Evolutionary conservation across 2,329 filamentous ascomycete genomes (phyloP).

Genomic region (Alternaria infectoria): DNA sequence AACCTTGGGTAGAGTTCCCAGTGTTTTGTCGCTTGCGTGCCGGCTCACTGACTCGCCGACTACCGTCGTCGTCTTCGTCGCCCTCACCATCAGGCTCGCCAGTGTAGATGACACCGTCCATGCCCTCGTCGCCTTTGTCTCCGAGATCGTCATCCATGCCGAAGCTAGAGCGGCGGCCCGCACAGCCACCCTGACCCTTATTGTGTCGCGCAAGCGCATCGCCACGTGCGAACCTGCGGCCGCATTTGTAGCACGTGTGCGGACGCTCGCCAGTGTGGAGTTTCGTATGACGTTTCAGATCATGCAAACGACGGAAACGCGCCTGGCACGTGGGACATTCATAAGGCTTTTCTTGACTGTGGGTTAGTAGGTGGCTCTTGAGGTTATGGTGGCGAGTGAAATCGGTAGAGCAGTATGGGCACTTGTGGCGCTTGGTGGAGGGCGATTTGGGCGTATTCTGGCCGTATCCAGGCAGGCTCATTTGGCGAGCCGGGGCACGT

Average conservation of each 20-base stretch:
- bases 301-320: constrained; percentile 89
- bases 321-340: constrained; percentile 92
- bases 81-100: constrained; percentile 64
- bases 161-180: constrained; percentile 87
- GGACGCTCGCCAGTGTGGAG: constrained; percentile 95
- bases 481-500: constrained; percentile 61
- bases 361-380: constrained; percentile 95
- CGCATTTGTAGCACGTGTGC: constrained; percentile 93
- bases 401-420: constrained; percentile 93
- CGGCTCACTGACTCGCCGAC: constrained; percentile 71
- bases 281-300: constrained; percentile 94
- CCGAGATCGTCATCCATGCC: constrained; percentile 74
- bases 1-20: constrained; percentile 59
- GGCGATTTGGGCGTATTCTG: constrained; percentile 70
- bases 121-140: constrained; percentile 61
- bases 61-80: constrained; percentile 57
- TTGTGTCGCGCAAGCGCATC: constrained; percentile 94
- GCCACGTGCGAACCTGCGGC: constrained; percentile 90
- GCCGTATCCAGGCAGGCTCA: constrained; percentile 65
- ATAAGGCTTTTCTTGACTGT: constrained; percentile 98
- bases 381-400: constrained; percentile 98
- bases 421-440: constrained; percentile 89
- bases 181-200: constrained; percentile 94
- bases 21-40: constrained; percentile 72
- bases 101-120: constrained; percentile 68